Conservation (phyloP, 177 flowering plant species). For the Vitis hybrid region DNA sequence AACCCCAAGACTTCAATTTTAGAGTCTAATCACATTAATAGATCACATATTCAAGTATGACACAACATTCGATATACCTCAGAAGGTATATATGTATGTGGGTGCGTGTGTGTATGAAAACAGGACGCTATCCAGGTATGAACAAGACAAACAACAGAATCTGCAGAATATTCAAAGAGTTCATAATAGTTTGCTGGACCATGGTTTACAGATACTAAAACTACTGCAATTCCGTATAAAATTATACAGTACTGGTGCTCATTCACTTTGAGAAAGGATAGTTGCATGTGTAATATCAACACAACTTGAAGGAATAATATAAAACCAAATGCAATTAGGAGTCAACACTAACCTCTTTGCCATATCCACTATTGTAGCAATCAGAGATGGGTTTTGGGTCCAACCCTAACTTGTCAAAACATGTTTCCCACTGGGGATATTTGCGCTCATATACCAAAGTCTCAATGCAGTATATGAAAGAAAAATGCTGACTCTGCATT, state of each 20-base stretch:
- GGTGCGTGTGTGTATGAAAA: no score
- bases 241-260: not conserved
- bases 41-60: no score
- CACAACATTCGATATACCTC: no score
- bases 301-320: not conserved
- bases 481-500: slow-evolving; percentile 72
- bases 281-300: not conserved
- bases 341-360: slow-evolving; percentile 53
- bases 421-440: slow-evolving; percentile 66
- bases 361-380: slow-evolving; percentile 55
- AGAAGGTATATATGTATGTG: no score
- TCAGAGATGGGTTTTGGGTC: slow-evolving; percentile 56
- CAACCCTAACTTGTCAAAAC: slow-evolving; percentile 58
- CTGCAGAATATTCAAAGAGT: no score
- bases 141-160: no score
- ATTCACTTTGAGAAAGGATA: not conserved
- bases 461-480: slow-evolving; percentile 82
- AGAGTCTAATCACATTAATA: no score
- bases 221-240: not conserved
- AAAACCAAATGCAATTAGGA: not conserved
- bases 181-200: not conserved
- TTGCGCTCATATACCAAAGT: slow-evolving; percentile 45
- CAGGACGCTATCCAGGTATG: no score
- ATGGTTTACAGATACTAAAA: not conserved
- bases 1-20: no score